A percentile compares a stretch with the other conserved stretches of the same genome.
These are phyloP conservation scores for Claviceps paspali DNA, from an alignment of 2,329 filamentous ascomycete species.

Conservation along the genomic window DNA sequence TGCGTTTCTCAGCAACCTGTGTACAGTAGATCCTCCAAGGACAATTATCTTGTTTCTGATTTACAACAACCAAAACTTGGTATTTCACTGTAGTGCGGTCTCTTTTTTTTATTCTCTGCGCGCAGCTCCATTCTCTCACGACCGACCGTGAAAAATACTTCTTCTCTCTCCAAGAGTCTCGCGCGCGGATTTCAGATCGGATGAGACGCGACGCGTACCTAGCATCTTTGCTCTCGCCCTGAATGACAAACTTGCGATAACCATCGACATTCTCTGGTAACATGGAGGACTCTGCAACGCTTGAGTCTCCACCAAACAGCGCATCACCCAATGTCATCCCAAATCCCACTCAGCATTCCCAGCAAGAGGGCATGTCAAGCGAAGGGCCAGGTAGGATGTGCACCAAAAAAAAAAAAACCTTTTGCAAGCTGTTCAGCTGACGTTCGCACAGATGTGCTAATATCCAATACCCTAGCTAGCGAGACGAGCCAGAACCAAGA, in stretches of 20 bases:
- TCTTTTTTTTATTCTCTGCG: no score
- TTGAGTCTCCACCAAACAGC: slow-evolving; percentile 41
- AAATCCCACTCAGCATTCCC: slow-evolving; percentile 38
- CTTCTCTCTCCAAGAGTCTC: no score
- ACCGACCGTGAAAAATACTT: no score
- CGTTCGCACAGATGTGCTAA: slow-evolving; percentile 39
- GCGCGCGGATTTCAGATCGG: background rate
- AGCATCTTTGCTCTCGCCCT: background rate
- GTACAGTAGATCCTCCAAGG: no score
- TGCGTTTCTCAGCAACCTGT: no score
- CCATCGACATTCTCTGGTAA: slow-evolving; percentile 7
- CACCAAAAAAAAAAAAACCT: no score
- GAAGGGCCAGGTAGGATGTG: slow-evolving; percentile 30
- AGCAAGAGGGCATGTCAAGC: slow-evolving; percentile 24
- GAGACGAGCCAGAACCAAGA: slow-evolving; percentile 45
- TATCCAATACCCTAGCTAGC: slow-evolving; percentile 35
- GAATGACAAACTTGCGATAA: slow-evolving; percentile 1
- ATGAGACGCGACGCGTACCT: slow-evolving; percentile 7
- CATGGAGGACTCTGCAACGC: slow-evolving; percentile 46
- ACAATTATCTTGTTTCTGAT: slow-evolving; percentile 4
- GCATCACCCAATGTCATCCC: slow-evolving; percentile 42
- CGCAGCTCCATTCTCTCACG: no score
- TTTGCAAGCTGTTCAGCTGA: slow-evolving; percentile 1
- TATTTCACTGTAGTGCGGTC: no score
- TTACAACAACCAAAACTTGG: no score